Base-by-base conservation (phyloP, 2,329 filamentous ascomycete species). In the Xylaria sp. region DNA sequence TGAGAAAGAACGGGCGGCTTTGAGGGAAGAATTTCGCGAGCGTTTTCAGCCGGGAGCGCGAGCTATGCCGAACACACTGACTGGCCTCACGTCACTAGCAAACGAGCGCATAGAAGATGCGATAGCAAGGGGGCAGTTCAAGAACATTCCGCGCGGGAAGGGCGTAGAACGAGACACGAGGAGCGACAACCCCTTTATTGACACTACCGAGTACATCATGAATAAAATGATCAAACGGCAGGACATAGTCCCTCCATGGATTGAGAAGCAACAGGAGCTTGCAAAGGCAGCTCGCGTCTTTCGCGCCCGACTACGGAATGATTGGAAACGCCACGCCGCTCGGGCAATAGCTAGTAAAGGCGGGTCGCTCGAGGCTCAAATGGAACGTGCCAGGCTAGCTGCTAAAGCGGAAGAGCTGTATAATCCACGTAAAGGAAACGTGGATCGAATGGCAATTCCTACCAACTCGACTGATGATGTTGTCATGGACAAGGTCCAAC, bases 171-270 rank as follows among this genome's bases (percentile, higher is more conserved):
- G 90, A n/a, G 93, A 98, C 68, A 80, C 91, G 52, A 88, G 91
- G 67, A 90, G 91, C 1, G 90, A 89, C 68, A 96, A 90, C 68
- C 93, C 95, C 0, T 98, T 96, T 71, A 87, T 98, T 59, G 92
- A 98, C 72, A 98, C 94, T 0, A 98, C 95, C 0, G 94, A 98
- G 76, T 97, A 97, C 74, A 91, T 98, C 70, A 90, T 98, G 90
- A 98, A 99, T 78, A 95, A 96, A 78, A 97, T 98, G 80, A 97
- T 99, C 65, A 91, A 97, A 78, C 90, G 90, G 60, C 95, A 99
- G 76, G 93, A 97, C 19, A 91, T 98, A 62, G 92, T 96, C 0
- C 95, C 95, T 0, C 94, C 94, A 0, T 99, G 95, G 95, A 98
- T 99, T 62, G 95, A 99, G 77, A 98, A 97, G 78, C 95, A 99